Evolutionary conservation across 768 basidiomycete species (phyloP).

Genomic region (Termitomyces sp.): DNA sequence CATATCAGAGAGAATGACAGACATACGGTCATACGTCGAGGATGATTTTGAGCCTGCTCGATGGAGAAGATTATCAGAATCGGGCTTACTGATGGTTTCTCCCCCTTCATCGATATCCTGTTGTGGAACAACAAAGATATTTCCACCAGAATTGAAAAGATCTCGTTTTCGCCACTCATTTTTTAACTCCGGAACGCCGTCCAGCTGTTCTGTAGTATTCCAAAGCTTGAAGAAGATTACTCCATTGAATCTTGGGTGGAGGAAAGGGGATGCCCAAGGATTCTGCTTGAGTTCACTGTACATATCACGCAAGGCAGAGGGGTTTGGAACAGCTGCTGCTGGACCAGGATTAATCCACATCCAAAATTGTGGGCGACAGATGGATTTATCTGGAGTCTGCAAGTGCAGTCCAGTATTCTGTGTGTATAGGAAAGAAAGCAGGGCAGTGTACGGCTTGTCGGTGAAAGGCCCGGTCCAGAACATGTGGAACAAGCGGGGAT

Average conservation of each 20-base stretch:
- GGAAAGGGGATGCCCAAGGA: slow-evolving; percentile 94
- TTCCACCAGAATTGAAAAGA: slow-evolving; percentile 86
- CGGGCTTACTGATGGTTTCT: slow-evolving; percentile 24
- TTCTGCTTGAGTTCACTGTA: slow-evolving; percentile 75
- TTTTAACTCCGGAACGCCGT: slow-evolving; percentile 84
- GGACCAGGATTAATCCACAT: slow-evolving; percentile 99
- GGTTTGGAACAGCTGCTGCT: slow-evolving; percentile 85
- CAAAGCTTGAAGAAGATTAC: slow-evolving; percentile 94
- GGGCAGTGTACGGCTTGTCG: slow-evolving; percentile 95
- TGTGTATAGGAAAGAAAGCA: slow-evolving; percentile 93
- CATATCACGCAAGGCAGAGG: slow-evolving; percentile 79
- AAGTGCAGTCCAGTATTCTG: slow-evolving; percentile 88
- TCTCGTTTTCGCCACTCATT: slow-evolving; percentile 86
- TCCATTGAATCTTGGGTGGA: slow-evolving; percentile 89
- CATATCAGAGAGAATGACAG: slow-evolving; percentile 95
- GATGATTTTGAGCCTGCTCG: slow-evolving; percentile 87
- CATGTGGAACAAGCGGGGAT: slow-evolving; percentile 93
- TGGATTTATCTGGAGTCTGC: slow-evolving; percentile 43
- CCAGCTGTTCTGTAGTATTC: slow-evolving; percentile 98
- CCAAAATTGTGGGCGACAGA: slow-evolving; percentile 92
- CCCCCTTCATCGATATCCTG: slow-evolving; percentile 25
- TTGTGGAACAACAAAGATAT: slow-evolving; percentile 62
- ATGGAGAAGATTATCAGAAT: slow-evolving; percentile 50
- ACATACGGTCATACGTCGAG: slow-evolving; percentile 83
- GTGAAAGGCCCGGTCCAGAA: slow-evolving; percentile 99